These are phyloP conservation scores for Cyclocybe cylindracea DNA, from an alignment of 768 basidiomycete species.

Conservation along the genomic window DNA sequence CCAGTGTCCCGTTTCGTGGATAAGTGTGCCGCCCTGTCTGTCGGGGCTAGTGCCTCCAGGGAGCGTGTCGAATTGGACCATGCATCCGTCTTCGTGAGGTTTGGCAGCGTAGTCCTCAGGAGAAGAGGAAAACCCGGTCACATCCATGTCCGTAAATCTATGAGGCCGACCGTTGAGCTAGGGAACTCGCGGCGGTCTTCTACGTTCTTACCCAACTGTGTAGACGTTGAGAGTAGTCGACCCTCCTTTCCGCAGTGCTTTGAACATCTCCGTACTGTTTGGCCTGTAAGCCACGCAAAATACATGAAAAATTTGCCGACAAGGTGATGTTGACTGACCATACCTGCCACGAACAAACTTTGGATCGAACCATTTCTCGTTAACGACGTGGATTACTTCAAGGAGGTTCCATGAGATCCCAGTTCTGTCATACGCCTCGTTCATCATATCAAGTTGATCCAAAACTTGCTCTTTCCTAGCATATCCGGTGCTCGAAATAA, in stretches of 20 bases:
- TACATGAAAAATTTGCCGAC: background rate
- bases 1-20: slow-evolving; percentile 38
- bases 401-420: slow-evolving; percentile 33
- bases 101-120: slow-evolving; percentile 29
- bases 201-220: slow-evolving; percentile 29
- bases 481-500: background rate
- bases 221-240: slow-evolving; percentile 37
- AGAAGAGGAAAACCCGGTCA: slow-evolving; percentile 37
- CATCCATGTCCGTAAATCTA: slow-evolving; percentile 21
- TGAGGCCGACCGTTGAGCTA: slow-evolving; percentile 21
- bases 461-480: slow-evolving; percentile 24
- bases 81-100: slow-evolving; percentile 38
- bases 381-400: slow-evolving; percentile 27
- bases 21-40: slow-evolving; percentile 32
- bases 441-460: slow-evolving; percentile 32
- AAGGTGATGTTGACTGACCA: slow-evolving; percentile 25
- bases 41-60: slow-evolving; percentile 29
- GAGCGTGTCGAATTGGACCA: slow-evolving; percentile 21
- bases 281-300: background rate
- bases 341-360: background rate
- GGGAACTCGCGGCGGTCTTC: background rate
- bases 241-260: slow-evolving; percentile 30
- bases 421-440: slow-evolving; percentile 27
- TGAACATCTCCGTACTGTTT: slow-evolving; percentile 24
- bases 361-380: slow-evolving; percentile 30